Conservation (phyloP, 75 land plant species). For the Sequoia sempervirens region DNA sequence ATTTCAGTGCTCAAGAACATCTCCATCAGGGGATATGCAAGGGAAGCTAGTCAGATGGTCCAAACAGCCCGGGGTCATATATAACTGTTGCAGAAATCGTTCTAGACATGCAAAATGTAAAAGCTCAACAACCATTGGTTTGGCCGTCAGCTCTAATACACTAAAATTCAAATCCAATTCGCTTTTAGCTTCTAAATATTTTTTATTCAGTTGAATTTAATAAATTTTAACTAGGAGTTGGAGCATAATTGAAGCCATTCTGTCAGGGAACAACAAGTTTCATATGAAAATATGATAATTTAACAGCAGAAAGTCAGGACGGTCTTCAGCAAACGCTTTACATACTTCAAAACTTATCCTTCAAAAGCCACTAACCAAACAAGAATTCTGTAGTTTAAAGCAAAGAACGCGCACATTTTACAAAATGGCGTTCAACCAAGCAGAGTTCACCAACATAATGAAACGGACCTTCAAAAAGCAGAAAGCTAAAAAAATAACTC, state of each 20-base stretch:
- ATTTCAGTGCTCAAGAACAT: not conserved
- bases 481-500: not conserved
- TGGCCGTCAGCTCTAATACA: not conserved
- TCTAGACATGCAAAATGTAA: not conserved
- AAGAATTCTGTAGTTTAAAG: not conserved
- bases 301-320: not conserved
- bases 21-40: not conserved
- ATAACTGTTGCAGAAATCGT: not conserved
- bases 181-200: not conserved
- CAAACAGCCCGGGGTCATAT: not conserved
- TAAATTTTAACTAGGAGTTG: not conserved
- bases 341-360: not conserved
- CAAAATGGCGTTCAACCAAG: not conserved
- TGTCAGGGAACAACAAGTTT: not conserved
- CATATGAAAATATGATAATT: not conserved
- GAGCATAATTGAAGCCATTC: not conserved
- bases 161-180: no score
- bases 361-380: not conserved
- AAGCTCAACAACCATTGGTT: not conserved
- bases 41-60: not conserved
- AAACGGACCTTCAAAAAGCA: no score
- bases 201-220: not conserved
- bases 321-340: not conserved
- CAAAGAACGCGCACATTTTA: not conserved
- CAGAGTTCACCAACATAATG: no score